These are phyloP conservation scores for Pestalotiopsis sp. DNA, from an alignment of 2,329 filamentous ascomycete species.

Conservation along the genomic window DNA sequence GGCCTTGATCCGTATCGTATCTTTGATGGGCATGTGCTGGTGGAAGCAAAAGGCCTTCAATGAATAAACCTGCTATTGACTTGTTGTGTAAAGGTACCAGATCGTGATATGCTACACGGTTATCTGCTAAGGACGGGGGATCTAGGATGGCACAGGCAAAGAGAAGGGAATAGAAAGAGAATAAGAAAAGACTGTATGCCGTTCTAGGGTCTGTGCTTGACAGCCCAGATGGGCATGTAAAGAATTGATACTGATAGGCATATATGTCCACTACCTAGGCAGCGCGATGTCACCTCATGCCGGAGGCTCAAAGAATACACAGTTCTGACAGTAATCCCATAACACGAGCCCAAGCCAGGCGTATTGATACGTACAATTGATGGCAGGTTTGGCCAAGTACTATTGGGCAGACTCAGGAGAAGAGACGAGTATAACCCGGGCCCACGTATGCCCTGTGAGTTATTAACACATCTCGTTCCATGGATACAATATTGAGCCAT, in stretches of 20 bases:
- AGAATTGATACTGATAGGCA: background rate
- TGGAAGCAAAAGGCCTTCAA: background rate
- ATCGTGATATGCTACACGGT: background rate
- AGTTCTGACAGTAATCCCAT: background rate
- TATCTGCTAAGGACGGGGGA: background rate
- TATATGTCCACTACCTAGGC: background rate
- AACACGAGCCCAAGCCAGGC: background rate
- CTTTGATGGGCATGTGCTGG: background rate
- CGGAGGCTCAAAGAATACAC: background rate
- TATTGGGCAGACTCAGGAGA: background rate
- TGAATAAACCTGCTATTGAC: background rate
- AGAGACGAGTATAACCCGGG: background rate
- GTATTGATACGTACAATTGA: background rate
- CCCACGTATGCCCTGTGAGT: background rate
- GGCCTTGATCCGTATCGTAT: background rate
- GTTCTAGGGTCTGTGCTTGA: background rate
- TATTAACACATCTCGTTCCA: background rate
- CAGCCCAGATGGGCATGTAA: background rate
- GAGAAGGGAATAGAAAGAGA: background rate
- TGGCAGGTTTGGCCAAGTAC: background rate
- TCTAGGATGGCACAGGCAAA: background rate
- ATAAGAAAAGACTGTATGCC: background rate
- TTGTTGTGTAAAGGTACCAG: background rate
- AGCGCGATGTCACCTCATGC: conserved; percentile 8
- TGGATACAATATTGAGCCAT: background rate